Base-by-base conservation (phyloP, 371 early-diverging fungal genomes). In the Cladochytrium tenue region DNA sequence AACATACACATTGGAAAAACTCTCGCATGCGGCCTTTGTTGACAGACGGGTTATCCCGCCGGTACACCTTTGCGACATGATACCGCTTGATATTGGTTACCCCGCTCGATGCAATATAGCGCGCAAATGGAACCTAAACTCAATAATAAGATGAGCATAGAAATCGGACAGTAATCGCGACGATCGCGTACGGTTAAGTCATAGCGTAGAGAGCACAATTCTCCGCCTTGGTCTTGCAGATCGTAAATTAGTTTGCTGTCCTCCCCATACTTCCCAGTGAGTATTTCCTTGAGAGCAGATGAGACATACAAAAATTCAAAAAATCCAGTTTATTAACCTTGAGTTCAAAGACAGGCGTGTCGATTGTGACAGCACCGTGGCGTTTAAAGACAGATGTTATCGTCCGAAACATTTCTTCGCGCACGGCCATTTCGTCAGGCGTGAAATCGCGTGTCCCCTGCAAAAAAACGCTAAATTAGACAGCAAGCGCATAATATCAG, bases 261-360 rank as follows among this genome's bases (percentile, higher is more conserved):
- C 78, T 99, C 99, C 32, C 99, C 99, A 73, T 99, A 99, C 79
- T 99, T 99, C 67, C 98, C 97, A n/a, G 91, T 72, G 36, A 99
- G 88, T 64, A 98, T 95, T 72, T 96, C 96, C 84, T 82, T 66
- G 50, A 23, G 13, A 5, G 60, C 2, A 13, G 7, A 28, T 7
- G 20, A 60, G 60, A 13, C 3, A 31, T 17, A 51, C 36, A 30
- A 52, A 13, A n/a, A 20, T 25, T 15, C 13, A 62, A 62, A 0
- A n/a, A 26, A 27, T 7, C 25, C 35, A 32, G 23, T 56, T 43
- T 20, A 20, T 20, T n/a, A 59, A 85, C 85, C 76, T 94, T 96
- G 60, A 98, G 88, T 78, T 99, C 99, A 84, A 99, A 99, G 32
- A 97, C 98, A 7, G 99, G 99, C 0, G 99, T 99, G 67, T 99